Percentiles rank a stretch among this genome's conserved stretches.
phyloP scores from a whole-genome alignment of 495 filamentous ascomycete species.

The Chaetomium fimeti region DNA sequence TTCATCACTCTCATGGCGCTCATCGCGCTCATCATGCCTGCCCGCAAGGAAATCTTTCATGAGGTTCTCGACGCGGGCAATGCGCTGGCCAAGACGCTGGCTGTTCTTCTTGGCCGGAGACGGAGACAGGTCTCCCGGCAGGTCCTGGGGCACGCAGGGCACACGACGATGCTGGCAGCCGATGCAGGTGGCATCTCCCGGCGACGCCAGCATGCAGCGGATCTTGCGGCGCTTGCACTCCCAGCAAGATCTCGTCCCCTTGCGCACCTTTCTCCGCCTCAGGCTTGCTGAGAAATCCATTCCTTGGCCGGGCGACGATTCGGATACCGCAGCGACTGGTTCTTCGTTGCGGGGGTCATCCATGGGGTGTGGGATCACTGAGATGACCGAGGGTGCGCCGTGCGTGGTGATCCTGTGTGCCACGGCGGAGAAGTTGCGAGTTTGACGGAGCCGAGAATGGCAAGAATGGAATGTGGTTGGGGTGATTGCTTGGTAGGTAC shows the following conservation, averaged over 20 bases:
- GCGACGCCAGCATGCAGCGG: conserved; percentile 8
- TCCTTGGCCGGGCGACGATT: too few species aligned
- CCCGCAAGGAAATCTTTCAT: background rate
- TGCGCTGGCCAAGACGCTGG: conserved; percentile 26
- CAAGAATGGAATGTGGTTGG: background rate
- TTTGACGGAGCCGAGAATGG: background rate
- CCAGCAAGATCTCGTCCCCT: conserved; percentile 7
- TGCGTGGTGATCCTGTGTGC: background rate
- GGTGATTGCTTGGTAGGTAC: too few species aligned
- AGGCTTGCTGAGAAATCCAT: too few species aligned
- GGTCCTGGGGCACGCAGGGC: conserved; percentile 45
- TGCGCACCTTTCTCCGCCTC: conserved; percentile 6
- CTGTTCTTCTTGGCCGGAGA: background rate
- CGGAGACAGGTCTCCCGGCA: conserved; percentile 28
- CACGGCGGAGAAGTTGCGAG: conserved; percentile 4
- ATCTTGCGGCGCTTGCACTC: conserved; percentile 10
- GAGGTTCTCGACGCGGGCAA: conserved; percentile 29
- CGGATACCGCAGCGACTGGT: background rate
- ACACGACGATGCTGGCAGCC: conserved; percentile 43
- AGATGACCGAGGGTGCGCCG: too few species aligned
- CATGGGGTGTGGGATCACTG: too few species aligned
- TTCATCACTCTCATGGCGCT: background rate
- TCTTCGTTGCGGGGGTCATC: background rate
- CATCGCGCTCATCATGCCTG: background rate
- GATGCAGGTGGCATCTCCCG: conserved; percentile 38